phyloP scores from a whole-genome alignment of 768 basidiomycete genomes.

The Pisolithus microcarpus region DNA sequence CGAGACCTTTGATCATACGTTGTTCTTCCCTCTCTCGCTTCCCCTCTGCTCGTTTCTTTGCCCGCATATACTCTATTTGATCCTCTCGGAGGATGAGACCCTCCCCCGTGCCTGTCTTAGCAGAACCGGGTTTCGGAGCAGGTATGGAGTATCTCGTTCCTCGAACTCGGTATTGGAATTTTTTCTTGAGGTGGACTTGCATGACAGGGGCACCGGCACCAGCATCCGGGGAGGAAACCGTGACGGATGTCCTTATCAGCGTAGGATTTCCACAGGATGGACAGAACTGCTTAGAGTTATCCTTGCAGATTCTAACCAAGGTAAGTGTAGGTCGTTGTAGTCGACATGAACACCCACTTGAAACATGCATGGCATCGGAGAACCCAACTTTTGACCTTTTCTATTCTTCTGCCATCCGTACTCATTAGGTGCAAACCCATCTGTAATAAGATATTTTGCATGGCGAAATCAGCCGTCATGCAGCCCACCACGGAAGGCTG shows the following conservation, averaged over 20 bases:
- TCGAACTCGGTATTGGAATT: slow-evolving; percentile 89
- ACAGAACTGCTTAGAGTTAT: slow-evolving; percentile 91
- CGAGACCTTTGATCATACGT: slow-evolving; percentile 53
- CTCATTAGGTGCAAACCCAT: slow-evolving; percentile 89
- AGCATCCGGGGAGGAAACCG: slow-evolving; percentile 62
- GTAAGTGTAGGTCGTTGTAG: background rate
- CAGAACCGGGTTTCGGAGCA: slow-evolving; percentile 78
- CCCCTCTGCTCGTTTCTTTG: slow-evolving; percentile 68
- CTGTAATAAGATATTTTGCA: slow-evolving; percentile 95
- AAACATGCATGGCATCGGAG: slow-evolving; percentile 97
- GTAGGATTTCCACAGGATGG: slow-evolving; percentile 95
- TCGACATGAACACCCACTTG: slow-evolving; percentile 58
- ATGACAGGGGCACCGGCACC: slow-evolving; percentile 56
- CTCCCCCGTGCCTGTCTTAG: slow-evolving; percentile 75
- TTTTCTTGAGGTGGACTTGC: slow-evolving; percentile 89
- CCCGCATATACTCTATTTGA: slow-evolving; percentile 79
- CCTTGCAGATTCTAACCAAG: slow-evolving; percentile 79
- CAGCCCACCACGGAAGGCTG: slow-evolving; percentile 64
- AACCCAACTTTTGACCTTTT: slow-evolving; percentile 92
- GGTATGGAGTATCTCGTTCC: slow-evolving; percentile 94
- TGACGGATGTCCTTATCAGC: slow-evolving; percentile 85
- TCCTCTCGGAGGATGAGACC: slow-evolving; percentile 91
- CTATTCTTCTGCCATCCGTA: slow-evolving; percentile 83
- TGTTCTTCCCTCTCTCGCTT: slow-evolving; percentile 70
- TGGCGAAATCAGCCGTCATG: slow-evolving; percentile 98